Evolutionary conservation across 129 eudicot genomes (phyloP).

Genomic region (Heracleum sosnowskyi): DNA sequence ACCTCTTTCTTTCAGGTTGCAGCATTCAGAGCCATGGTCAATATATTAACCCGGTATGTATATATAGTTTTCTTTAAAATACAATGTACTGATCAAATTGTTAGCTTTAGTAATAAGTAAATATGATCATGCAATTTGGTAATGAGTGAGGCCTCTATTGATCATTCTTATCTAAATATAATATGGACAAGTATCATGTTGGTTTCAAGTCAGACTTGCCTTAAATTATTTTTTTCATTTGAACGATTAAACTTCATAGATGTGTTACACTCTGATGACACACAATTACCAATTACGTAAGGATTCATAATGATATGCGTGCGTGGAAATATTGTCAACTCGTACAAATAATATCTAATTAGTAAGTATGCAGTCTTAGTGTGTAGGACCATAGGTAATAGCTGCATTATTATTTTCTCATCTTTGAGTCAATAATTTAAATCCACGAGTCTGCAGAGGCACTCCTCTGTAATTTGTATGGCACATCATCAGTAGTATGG

Average conservation of each 20-base stretch:
- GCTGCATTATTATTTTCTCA: no score
- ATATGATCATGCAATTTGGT: background rate
- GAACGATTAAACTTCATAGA: background rate
- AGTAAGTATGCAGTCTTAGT: no score
- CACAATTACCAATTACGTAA: no score
- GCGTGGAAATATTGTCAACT: background rate
- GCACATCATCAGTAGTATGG: background rate
- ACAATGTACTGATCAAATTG: background rate
- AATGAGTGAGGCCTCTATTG: background rate
- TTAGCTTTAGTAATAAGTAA: background rate
- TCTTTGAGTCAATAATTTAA: no score
- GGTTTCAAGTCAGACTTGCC: background rate
- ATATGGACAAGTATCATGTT: background rate
- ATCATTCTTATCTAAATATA: background rate
- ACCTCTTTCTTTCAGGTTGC: conserved; percentile 58
- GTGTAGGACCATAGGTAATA: no score
- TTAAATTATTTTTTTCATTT: background rate
- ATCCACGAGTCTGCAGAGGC: no score
- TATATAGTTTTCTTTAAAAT: background rate
- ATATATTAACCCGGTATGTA: conserved; percentile 83
- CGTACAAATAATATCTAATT: no score
- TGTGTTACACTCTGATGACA: background rate
- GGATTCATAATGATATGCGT: background rate
- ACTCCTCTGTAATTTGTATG: no score
- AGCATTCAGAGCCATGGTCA: conserved; percentile 99